Conservation (phyloP, 495 filamentous ascomycete species). For the Penicillium alfredii region DNA sequence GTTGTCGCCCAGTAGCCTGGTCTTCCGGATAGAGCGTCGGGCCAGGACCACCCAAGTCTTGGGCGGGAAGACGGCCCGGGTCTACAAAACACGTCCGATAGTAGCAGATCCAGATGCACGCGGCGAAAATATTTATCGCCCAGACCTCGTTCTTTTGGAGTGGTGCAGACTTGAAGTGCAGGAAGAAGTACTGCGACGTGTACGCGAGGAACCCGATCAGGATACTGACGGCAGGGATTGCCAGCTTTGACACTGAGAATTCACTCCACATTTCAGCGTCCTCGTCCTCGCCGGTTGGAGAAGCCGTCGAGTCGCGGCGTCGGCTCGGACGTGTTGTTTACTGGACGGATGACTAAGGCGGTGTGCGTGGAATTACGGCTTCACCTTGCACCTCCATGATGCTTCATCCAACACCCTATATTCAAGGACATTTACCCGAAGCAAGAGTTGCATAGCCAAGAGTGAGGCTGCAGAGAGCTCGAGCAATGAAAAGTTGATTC, state of each 20-base stretch:
- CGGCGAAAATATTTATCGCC: constrained; percentile 68
- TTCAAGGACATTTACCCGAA: too few relatives aligned
- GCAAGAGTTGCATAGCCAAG: too few relatives aligned
- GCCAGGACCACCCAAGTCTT: constrained; percentile 18
- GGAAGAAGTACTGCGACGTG: constrained; percentile 76
- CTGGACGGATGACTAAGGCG: constrained; percentile 20
- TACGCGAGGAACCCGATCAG: constrained; percentile 79
- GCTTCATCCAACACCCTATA: too few relatives aligned
- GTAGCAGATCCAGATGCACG: constrained; percentile 75
- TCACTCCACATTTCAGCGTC: constrained; percentile 16
- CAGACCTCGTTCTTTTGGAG: constrained; percentile 54
- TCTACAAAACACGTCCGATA: constrained; percentile 68
- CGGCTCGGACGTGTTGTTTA: constrained; percentile 19
- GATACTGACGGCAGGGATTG: constrained; percentile 57
- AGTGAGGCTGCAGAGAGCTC: too few relatives aligned
- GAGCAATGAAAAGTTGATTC: constrained; percentile 12
- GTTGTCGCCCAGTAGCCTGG: constrained; percentile 24
- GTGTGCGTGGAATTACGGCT: too few relatives aligned
- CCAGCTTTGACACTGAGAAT: constrained; percentile 39
- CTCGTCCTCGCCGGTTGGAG: not conserved
- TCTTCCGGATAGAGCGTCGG: constrained; percentile 22
- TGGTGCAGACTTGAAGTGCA: constrained; percentile 62
- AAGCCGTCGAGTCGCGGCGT: constrained; percentile 3
- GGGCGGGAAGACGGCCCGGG: constrained; percentile 53
- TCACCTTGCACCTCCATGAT: too few relatives aligned